These are phyloP conservation scores for Guyanaporus albipodus DNA, from an alignment of 768 basidiomycete genomes.

Conservation along the genomic window DNA sequence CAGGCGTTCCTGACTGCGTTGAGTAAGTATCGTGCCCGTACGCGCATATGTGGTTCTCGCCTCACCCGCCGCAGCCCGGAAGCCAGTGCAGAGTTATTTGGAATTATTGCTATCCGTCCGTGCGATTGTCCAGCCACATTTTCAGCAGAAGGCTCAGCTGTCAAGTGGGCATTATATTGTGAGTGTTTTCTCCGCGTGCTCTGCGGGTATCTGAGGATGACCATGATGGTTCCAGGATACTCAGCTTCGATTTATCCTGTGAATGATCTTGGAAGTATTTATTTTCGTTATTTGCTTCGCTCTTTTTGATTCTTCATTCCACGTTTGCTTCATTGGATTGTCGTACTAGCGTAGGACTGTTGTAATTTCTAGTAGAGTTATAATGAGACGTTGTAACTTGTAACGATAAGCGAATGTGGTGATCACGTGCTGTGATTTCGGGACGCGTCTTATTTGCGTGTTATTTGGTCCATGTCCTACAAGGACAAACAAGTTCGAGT, in stretches of 20 bases:
- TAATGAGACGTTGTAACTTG: background rate
- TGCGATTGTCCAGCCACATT: constrained; percentile 55
- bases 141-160: constrained; percentile 68
- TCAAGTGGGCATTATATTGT: constrained; percentile 71
- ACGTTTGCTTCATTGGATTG: background rate
- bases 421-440: constrained; percentile 22
- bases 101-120: constrained; percentile 57
- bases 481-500: constrained; percentile 34
- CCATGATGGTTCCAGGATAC: constrained; percentile 21
- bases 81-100: constrained; percentile 61
- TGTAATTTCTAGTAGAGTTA: constrained; percentile 3
- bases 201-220: background rate
- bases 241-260: constrained; percentile 29
- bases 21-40: constrained; percentile 26
- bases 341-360: background rate
- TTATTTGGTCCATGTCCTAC: constrained; percentile 27
- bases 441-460: constrained; percentile 30
- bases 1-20: constrained; percentile 62
- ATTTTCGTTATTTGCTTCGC: background rate
- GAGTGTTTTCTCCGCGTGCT: constrained; percentile 8
- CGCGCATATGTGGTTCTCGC: background rate
- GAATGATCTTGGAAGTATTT: constrained; percentile 8
- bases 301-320: background rate
- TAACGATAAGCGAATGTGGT: constrained; percentile 3
- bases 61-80: constrained; percentile 30